Percentiles rank a stretch among this genome's conserved stretches.
These are phyloP conservation scores for Starmerella floricola DNA, from an alignment of 805 yeast genomes.

Conservation along the genomic window DNA sequence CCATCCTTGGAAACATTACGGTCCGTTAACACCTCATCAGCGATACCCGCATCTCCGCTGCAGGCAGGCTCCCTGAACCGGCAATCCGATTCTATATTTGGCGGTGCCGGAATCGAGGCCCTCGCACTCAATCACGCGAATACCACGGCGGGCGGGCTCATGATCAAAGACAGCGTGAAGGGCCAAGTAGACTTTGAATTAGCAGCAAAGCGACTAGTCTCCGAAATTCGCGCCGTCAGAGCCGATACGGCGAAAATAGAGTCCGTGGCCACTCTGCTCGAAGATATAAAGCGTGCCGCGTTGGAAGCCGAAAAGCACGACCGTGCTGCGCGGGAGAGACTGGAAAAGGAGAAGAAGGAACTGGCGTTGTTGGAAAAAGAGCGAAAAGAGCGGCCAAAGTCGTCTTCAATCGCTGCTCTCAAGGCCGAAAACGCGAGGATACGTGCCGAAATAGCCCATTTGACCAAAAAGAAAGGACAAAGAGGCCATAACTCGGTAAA, in stretches of 20 bases:
- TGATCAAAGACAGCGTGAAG: slow-evolving; percentile 26
- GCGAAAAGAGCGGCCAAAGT: slow-evolving; percentile 25
- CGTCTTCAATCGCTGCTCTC: slow-evolving; percentile 20
- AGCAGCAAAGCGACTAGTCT: slow-evolving; percentile 28
- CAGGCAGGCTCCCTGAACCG: not conserved
- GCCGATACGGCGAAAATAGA: slow-evolving; percentile 29
- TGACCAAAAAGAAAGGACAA: not conserved
- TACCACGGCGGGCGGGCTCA: slow-evolving; percentile 28
- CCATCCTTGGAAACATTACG: slow-evolving; percentile 18
- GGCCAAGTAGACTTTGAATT: slow-evolving; percentile 26
- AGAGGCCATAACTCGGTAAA: slow-evolving; percentile 1
- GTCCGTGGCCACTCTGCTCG: slow-evolving; percentile 24
- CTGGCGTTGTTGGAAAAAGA: slow-evolving; percentile 21
- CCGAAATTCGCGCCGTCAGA: slow-evolving; percentile 27
- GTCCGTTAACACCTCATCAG: not conserved
- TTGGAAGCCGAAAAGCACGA: slow-evolving; percentile 20
- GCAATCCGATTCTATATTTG: slow-evolving; percentile 27
- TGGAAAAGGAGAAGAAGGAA: slow-evolving; percentile 25
- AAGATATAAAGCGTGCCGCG: slow-evolving; percentile 23
- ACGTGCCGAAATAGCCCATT: slow-evolving; percentile 17
- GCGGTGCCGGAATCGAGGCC: slow-evolving; percentile 28
- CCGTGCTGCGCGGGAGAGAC: slow-evolving; percentile 16
- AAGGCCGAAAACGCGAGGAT: slow-evolving; percentile 24
- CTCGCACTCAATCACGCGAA: slow-evolving; percentile 28
- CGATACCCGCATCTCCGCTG: not conserved